Evolutionary conservation across 306 rosid species (phyloP).

Genomic region (Quercus variabilis): DNA sequence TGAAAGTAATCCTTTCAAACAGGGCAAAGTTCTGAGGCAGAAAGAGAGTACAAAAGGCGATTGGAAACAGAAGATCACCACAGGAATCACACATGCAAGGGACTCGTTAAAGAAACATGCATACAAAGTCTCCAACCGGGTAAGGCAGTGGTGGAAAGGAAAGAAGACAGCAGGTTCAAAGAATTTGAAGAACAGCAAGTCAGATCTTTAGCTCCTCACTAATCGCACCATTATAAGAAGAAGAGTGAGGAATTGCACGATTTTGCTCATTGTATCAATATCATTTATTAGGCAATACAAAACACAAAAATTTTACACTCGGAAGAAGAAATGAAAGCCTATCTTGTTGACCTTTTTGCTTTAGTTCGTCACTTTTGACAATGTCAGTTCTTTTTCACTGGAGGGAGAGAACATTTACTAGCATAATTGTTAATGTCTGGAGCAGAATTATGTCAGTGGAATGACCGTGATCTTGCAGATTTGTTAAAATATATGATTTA

Average conservation of each 20-base stretch:
- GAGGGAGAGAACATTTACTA: neutral
- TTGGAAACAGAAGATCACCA: conserved; percentile 54
- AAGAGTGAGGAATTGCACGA: conserved; percentile 11
- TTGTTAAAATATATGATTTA: too few species aligned
- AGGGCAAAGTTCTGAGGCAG: conserved; percentile 72
- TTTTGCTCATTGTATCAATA: conserved; percentile 7
- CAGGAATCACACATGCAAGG: conserved; percentile 45
- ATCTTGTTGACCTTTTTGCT: neutral
- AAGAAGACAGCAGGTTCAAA: conserved; percentile 41
- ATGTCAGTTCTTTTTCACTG: neutral
- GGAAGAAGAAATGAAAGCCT: neutral
- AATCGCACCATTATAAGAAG: conserved; percentile 3
- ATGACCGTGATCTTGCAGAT: too few species aligned
- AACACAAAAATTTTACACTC: conserved; percentile 1
- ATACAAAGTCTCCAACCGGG: conserved; percentile 43
- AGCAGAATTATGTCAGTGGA: neutral
- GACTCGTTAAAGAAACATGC: conserved; percentile 65
- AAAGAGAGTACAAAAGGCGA: conserved; percentile 50
- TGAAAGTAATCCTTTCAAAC: conserved; percentile 4
- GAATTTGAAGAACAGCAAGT: conserved; percentile 47
- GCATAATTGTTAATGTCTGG: neutral
- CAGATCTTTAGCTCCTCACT: conserved; percentile 55
- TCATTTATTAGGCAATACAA: conserved; percentile 5
- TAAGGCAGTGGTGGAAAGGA: conserved; percentile 61
- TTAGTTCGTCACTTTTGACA: neutral